Evolutionary conservation across 495 filamentous ascomycete species (phyloP).

Genomic region (Lasiosphaeria ovina): DNA sequence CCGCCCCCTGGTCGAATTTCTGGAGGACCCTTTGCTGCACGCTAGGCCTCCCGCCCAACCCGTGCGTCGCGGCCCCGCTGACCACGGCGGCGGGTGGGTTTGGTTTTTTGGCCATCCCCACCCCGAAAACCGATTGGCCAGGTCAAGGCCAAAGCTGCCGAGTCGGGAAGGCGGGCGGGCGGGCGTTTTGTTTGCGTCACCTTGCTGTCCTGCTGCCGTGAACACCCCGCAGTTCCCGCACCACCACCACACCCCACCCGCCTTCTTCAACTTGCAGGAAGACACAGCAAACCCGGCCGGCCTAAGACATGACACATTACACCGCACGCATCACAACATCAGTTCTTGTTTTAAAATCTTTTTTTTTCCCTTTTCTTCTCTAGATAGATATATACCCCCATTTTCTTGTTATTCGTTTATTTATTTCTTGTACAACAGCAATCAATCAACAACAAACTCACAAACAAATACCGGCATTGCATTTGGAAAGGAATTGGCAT

Average conservation of each 20-base stretch:
- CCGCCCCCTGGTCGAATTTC: neutral
- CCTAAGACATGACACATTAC: neutral
- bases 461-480: neutral
- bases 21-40: neutral
- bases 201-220: neutral
- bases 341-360: neutral
- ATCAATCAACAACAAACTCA: neutral
- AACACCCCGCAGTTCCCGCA: neutral
- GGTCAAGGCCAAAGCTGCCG: neutral
- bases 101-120: neutral
- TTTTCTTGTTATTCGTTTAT: conserved; percentile 1
- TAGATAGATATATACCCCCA: conserved; percentile 9
- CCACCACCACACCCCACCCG: neutral
- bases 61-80: neutral
- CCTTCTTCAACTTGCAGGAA: neutral
- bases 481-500: too few species aligned
- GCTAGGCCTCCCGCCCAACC: neutral
- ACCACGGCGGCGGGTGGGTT: neutral
- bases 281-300: neutral
- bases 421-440: conserved; percentile 7
- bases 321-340: neutral
- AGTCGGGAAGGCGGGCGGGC: neutral
- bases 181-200: neutral
- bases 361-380: conserved; percentile 6
- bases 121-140: neutral